Conservation (phyloP, 495 filamentous ascomycete genomes). For the Chaetomium fimeti region DNA sequence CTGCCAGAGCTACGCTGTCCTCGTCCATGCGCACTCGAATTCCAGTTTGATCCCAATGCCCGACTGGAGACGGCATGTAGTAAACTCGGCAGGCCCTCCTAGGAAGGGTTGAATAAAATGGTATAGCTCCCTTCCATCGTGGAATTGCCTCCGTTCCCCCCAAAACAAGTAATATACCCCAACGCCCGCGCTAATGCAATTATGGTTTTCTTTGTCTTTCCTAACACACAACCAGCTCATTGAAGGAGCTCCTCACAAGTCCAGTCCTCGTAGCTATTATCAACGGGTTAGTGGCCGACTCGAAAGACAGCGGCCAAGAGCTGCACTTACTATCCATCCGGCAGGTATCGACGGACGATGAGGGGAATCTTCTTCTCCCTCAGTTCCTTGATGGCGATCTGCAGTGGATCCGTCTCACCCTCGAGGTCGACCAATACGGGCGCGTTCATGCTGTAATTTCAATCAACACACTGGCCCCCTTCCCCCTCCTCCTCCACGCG, state of each 20-base stretch:
- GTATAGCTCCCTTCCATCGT: background rate
- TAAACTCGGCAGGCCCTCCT: background rate
- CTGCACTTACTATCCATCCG: constrained; percentile 84
- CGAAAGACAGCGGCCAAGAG: constrained; percentile 14
- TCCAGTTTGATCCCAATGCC: background rate
- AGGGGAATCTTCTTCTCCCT: constrained; percentile 97
- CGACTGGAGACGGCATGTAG: background rate
- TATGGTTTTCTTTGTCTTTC: constrained; percentile 23
- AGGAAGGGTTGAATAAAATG: background rate
- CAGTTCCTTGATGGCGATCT: constrained; percentile 96
- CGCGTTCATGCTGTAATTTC: constrained; percentile 78
- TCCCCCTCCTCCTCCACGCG: background rate
- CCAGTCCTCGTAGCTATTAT: constrained; percentile 92
- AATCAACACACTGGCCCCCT: background rate
- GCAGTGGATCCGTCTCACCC: constrained; percentile 94
- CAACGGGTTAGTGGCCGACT: background rate
- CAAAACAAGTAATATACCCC: constrained; percentile 23
- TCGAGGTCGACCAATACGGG: constrained; percentile 95
- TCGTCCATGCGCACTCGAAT: background rate
- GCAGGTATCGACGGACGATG: constrained; percentile 89
- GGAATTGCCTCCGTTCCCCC: background rate
- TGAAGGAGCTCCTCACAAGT: constrained; percentile 89
- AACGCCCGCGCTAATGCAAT: constrained; percentile 40
- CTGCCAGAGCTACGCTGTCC: background rate
- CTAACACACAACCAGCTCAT: constrained; percentile 23